A percentile compares a stretch with the other conserved stretches of the same genome.
Conservation (phyloP, 305 asterid genomes). For the Stenogyne calaminthoides region DNA sequence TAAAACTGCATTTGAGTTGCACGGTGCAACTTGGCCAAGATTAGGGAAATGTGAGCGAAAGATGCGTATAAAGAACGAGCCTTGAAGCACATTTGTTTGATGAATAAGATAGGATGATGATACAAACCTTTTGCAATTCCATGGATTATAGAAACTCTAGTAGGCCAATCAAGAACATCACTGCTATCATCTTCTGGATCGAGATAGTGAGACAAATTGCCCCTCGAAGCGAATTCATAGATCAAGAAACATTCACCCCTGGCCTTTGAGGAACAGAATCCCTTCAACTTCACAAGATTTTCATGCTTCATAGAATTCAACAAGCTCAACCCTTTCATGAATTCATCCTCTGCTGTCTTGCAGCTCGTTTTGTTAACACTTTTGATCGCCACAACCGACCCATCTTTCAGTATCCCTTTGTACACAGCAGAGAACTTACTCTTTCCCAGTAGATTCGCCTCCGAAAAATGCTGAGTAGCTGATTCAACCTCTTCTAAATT, state of each 20-base stretch:
- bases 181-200: slow-evolving; percentile 47
- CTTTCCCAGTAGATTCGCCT: slow-evolving; percentile 70
- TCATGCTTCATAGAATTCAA: slow-evolving; percentile 68
- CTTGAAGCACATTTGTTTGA: background rate
- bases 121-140: slow-evolving; percentile 92
- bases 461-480: slow-evolving; percentile 92
- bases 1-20: too few species aligned
- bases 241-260: slow-evolving; percentile 86
- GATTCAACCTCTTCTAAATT: slow-evolving; percentile 90
- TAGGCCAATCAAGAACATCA: slow-evolving; percentile 70
- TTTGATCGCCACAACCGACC: slow-evolving; percentile 73
- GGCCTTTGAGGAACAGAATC: slow-evolving; percentile 86
- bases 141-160: slow-evolving; percentile 69
- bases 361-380: slow-evolving; percentile 76
- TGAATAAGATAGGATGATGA: background rate
- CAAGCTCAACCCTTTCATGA: slow-evolving; percentile 74
- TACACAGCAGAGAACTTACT: slow-evolving; percentile 78
- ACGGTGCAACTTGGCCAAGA: background rate
- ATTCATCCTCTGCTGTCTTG: slow-evolving; percentile 74
- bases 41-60: background rate
- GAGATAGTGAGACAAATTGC: slow-evolving; percentile 65
- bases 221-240: slow-evolving; percentile 71
- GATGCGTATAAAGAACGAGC: background rate
- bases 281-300: slow-evolving; percentile 73
- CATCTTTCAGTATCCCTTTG: slow-evolving; percentile 76